These are phyloP conservation scores for Pseudocercospora cruenta DNA, from an alignment of 2,329 filamentous ascomycete species.

Conservation along the genomic window DNA sequence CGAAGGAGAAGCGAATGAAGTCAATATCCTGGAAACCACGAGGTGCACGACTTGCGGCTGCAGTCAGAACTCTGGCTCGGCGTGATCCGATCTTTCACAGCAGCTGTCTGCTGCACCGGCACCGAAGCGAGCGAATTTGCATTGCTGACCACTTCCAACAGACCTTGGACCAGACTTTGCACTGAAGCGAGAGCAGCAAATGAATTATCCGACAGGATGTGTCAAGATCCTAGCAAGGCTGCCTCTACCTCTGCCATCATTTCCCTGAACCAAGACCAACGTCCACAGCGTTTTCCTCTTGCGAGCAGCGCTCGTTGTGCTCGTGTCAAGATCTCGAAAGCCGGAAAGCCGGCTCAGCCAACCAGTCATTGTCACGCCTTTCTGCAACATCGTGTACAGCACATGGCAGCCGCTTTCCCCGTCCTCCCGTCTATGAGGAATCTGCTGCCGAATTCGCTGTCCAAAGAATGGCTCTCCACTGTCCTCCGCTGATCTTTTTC, in stretches of 20 bases:
- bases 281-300: neutral
- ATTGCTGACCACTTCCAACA: neutral
- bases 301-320: neutral
- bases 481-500: neutral
- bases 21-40: neutral
- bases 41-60: neutral
- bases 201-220: neutral
- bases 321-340: neutral
- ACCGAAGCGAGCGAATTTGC: neutral
- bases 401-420: conserved; percentile 3
- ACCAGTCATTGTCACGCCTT: neutral
- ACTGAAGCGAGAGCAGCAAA: neutral
- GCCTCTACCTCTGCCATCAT: neutral
- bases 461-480: neutral
- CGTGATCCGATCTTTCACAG: neutral
- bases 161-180: neutral
- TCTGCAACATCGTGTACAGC: conserved; percentile 4
- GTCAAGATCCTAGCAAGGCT: neutral
- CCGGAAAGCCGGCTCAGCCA: neutral
- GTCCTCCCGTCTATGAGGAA: no score
- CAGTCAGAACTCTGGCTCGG: neutral
- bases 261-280: neutral
- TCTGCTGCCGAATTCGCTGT: neutral
- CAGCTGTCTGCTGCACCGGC: neutral
- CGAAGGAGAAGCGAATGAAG: neutral